Evolutionary conservation across 1,139 yeast species (phyloP).

Genomic region (Yamadazyma conglobata): DNA sequence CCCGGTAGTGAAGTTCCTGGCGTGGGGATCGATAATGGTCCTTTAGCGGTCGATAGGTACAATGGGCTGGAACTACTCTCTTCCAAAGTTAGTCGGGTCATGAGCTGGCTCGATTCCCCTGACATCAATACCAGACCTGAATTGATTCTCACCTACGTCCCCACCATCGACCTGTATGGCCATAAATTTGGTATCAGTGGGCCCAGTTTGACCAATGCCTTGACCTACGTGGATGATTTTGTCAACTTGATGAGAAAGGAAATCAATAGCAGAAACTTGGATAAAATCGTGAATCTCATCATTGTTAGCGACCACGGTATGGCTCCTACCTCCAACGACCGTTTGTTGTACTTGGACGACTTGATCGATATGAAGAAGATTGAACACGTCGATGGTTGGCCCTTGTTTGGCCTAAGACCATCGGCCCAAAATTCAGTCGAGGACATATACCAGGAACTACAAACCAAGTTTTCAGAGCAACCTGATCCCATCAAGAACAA

Average conservation of each 20-base stretch:
- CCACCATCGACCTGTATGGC: slow-evolving; percentile 74
- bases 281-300: slow-evolving; percentile 65
- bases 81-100: slow-evolving; percentile 52
- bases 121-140: slow-evolving; percentile 62
- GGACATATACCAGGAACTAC: slow-evolving; percentile 19
- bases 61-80: slow-evolving; percentile 62
- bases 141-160: slow-evolving; percentile 74
- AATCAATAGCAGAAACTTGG: slow-evolving; percentile 51
- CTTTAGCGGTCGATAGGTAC: slow-evolving; percentile 56
- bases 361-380: slow-evolving; percentile 51
- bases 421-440: slow-evolving; percentile 23
- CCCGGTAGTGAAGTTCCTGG: slow-evolving; percentile 82
- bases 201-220: slow-evolving; percentile 48
- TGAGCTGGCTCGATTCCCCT: slow-evolving; percentile 61
- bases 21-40: slow-evolving; percentile 40
- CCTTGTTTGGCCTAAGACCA: slow-evolving; percentile 77
- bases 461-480: slow-evolving; percentile 20
- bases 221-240: slow-evolving; percentile 63
- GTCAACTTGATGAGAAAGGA: slow-evolving; percentile 49
- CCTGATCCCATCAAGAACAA: slow-evolving; percentile 14
- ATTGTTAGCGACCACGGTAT: slow-evolving; percentile 91
- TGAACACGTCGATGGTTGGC: slow-evolving; percentile 82
- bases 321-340: slow-evolving; percentile 75
- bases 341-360: slow-evolving; percentile 69
- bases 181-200: slow-evolving; percentile 71